Evolutionary conservation across 1,284 basidiomycete genomes (phyloP), one percentile per base, ranked within the genome.

Genomic region (Laetiporus sulphureus): DNA sequence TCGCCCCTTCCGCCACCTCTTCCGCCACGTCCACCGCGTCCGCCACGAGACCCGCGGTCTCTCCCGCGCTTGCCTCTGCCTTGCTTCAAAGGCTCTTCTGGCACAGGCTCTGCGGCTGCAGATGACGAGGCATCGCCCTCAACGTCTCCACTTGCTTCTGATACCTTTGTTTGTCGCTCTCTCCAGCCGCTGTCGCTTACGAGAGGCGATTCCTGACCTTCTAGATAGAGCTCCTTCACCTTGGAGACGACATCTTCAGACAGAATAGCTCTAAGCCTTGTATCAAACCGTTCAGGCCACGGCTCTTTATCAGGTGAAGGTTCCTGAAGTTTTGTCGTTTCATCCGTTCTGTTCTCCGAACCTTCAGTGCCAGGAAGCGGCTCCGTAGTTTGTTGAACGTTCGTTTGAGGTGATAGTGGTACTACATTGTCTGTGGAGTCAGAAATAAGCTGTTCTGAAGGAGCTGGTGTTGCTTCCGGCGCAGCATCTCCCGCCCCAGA

Each of bases 171-270:
- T 35, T 62, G 55, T 30, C 73, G 71, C 49, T 73, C 72, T 50
- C 50, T 77, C 88, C 75, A 87, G 40, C 85, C 83, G 44, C 62
- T 69, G 58, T 87, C 84, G 51, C 75, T 78, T 24, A 76, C 64
- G 45, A 77, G 63, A 3, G 86, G 74, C 52, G 83, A 75, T 54
- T 85, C 76, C 15, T 78, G 71, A 2, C 91, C 91, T 64, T 92
- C 82, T 6, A 87, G 64, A 47, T 75, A 85, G 58, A 93, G 76
- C 29, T 72, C 63, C 58, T 83, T 89, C 19, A 94, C 62, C 30
- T 77, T 66, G n/a, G 62, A 51, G 32, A 91, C 73, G 2, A 71
- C 71, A 8, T 72, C 69, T 43, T 74, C 71, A 2, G 83, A 76
- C 16, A 93, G 68, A 60, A 79, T 86, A 1, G 75, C 61, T 1